A percentile compares a stretch with the other conserved stretches of the same genome.
Evolutionary conservation across 129 eudicot species (phyloP).

Genomic region (Escallonia rubra): DNA sequence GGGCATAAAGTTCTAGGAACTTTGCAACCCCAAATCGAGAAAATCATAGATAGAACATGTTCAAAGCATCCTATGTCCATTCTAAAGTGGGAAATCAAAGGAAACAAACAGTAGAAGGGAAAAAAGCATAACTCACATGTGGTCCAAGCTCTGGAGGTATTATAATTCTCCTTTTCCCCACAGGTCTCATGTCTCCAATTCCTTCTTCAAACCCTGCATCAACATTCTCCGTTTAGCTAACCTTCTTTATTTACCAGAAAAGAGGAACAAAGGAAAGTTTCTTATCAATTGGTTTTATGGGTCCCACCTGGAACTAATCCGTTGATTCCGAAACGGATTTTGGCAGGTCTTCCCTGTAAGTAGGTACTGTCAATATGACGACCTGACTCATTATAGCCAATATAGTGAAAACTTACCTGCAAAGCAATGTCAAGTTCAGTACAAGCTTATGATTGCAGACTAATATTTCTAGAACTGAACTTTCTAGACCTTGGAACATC

Average conservation of each 20-base stretch:
- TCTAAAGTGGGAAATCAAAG: too few relatives aligned
- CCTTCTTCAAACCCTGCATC: too few relatives aligned
- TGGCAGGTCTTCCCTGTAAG: slow-evolving; percentile 91
- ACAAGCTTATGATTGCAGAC: too few relatives aligned
- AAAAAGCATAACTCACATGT: slow-evolving; percentile 57
- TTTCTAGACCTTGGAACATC: too few relatives aligned
- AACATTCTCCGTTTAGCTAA: slow-evolving; percentile 4
- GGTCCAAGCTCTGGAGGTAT: slow-evolving; percentile 99
- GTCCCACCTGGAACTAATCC: slow-evolving; percentile 86
- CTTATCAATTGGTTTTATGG: too few relatives aligned
- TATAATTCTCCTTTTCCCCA: slow-evolving; percentile 90
- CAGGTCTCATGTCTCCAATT: slow-evolving; percentile 94
- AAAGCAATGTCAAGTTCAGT: background rate
- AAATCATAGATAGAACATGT: too few relatives aligned
- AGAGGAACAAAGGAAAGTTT: too few relatives aligned
- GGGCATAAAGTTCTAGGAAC: too few relatives aligned
- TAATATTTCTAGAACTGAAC: too few relatives aligned
- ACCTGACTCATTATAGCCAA: slow-evolving; percentile 96
- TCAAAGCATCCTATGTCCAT: too few relatives aligned
- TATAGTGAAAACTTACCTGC: slow-evolving; percentile 87
- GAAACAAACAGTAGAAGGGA: too few relatives aligned
- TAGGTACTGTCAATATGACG: slow-evolving; percentile 98
- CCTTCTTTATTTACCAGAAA: background rate
- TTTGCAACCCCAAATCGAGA: too few relatives aligned
- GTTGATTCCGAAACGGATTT: slow-evolving; percentile 87